Base-by-base conservation (phyloP, 768 basidiomycete species). In the Amanita molliuscula region DNA sequence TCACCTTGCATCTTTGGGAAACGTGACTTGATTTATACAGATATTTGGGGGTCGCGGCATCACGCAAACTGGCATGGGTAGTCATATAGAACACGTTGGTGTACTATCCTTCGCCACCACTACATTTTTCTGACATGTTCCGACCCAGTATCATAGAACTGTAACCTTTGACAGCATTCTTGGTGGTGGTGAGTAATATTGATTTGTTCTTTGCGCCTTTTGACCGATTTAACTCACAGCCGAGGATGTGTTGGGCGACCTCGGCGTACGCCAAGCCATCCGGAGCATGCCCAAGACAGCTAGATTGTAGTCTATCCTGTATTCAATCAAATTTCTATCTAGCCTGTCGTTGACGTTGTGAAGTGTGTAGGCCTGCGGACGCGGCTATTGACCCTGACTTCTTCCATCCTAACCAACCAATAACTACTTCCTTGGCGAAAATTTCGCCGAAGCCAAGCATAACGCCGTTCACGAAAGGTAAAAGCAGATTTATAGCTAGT, bases 401-500 rank as follows among this genome's bases (percentile, higher is more conserved):
- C 48, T 66, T 71, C 75, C 75, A 76, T 6, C 76, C 76, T 55
- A 77, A 64, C 71, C 74, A 76, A 18, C 61, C 63, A 52, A 86
- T 65, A 15, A 88, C 62, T n/a, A 87, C 73, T 40, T 84, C 78
- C 65, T 85, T 86, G 31, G 86, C 91, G 61, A 93, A 91, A 44
- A 95, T 86, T 65, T 95, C 92, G 35, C 91, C 91, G 61, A 94
- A 93, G n/a, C 91, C 91, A 45, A 93, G 79, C 91, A 95, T 95
- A 51, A 95, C 87, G 16, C 91, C 92, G 55, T 94, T 95, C 7
- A 95, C 76, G 64, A 95, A 95, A 0, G 91, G 91, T 34, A 95
- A 73, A 0, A 87, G 61, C 54, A 95, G 62, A 62, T 95, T 94
- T 62, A 95, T 87, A 23, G 85, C 84, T 54, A 92, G 62, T 20